These are phyloP conservation scores for Metschnikowia similis DNA, from an alignment of 805 yeast species.

Conservation along the genomic window DNA sequence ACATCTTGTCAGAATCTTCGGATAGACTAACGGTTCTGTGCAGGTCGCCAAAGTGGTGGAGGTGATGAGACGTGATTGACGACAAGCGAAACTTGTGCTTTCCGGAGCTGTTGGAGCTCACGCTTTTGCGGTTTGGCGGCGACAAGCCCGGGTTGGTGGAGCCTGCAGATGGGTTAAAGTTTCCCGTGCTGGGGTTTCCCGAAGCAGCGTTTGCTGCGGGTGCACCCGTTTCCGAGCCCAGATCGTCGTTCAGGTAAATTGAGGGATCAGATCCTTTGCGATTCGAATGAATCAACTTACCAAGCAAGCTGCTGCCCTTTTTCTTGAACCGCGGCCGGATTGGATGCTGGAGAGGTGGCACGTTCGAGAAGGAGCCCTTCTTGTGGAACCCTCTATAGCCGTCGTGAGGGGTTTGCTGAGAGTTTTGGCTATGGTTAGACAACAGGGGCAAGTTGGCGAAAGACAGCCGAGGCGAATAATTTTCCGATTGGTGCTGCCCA, in stretches of 20 bases:
- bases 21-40: conserved; percentile 14
- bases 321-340: conserved; percentile 44
- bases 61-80: conserved; percentile 29
- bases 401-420: conserved; percentile 10
- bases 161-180: conserved; percentile 12
- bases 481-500: conserved; percentile 7
- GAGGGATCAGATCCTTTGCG: conserved; percentile 28
- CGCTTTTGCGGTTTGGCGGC: conserved; percentile 7
- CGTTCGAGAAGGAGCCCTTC: conserved; percentile 24
- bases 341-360: conserved; percentile 48
- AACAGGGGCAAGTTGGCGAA: conserved; percentile 7
- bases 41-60: conserved; percentile 1
- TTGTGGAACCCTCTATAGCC: conserved; percentile 41
- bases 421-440: not conserved
- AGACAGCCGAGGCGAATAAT: conserved; percentile 16
- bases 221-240: not conserved
- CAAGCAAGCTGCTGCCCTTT: conserved; percentile 33
- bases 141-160: not conserved
- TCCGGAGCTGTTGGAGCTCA: conserved; percentile 14
- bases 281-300: conserved; percentile 35
- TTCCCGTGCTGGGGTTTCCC: conserved; percentile 14
- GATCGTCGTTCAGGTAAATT: conserved; percentile 6
- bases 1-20: conserved; percentile 11
- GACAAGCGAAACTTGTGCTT: conserved; percentile 37
- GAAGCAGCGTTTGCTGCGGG: not conserved